Evolutionary conservation across 352 stramenopile genomes (phyloP).

Genomic region (Phytopythium montanum): DNA sequence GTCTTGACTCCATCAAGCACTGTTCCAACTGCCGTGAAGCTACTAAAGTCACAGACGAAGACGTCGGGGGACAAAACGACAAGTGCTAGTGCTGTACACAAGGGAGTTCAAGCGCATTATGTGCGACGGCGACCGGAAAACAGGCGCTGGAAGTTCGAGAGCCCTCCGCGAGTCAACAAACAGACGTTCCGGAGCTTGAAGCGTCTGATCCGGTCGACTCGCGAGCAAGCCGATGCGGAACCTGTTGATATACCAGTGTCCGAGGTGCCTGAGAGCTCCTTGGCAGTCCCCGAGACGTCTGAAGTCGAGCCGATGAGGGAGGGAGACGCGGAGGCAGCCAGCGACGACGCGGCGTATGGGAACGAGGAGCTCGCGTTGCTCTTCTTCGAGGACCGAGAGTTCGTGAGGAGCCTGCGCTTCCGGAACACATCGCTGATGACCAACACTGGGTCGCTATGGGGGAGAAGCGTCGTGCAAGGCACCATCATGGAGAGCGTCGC

Average conservation of each 20-base stretch:
- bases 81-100: neutral
- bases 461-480: slow-evolving; percentile 72
- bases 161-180: slow-evolving; percentile 54
- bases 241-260: neutral
- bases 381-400: slow-evolving; percentile 66
- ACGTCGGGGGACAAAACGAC: neutral
- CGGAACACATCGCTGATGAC: slow-evolving; percentile 63
- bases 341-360: slow-evolving; percentile 23
- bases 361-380: slow-evolving; percentile 55
- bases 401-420: slow-evolving; percentile 67
- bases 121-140: slow-evolving; percentile 64
- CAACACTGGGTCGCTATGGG: slow-evolving; percentile 91
- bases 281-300: slow-evolving; percentile 13
- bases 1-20: neutral
- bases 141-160: slow-evolving; percentile 60
- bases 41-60: neutral
- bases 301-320: slow-evolving; percentile 18
- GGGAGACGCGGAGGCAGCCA: slow-evolving; percentile 10
- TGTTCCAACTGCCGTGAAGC: neutral
- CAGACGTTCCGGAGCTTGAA: slow-evolving; percentile 26
- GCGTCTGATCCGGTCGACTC: neutral
- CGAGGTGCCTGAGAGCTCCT: neutral
- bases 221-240: neutral
- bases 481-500: slow-evolving; percentile 84
- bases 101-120: slow-evolving; percentile 27